Evolutionary conservation across 2,329 filamentous ascomycete species (phyloP).

Genomic region (Mycosphaerella arachidis): DNA sequence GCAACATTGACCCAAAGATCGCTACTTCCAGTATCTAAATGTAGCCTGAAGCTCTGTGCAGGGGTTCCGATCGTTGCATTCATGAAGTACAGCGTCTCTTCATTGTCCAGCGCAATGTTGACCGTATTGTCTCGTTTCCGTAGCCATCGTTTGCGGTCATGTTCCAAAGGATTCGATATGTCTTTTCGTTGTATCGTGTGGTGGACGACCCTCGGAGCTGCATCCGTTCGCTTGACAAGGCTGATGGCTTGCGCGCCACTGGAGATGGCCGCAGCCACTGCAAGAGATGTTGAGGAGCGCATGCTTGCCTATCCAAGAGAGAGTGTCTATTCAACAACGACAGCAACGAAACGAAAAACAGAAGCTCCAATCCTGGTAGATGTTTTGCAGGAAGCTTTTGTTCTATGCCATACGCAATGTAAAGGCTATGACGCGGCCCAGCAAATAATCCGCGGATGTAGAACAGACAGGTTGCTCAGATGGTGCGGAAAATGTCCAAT

Average conservation of each 20-base stretch:
- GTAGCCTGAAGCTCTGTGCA: slow-evolving; percentile 49
- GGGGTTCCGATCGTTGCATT: slow-evolving; percentile 57
- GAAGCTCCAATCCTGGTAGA: not conserved
- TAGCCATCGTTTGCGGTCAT: slow-evolving; percentile 43
- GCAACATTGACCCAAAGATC: slow-evolving; percentile 64
- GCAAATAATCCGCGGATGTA: not conserved
- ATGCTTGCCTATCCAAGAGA: slow-evolving; percentile 10
- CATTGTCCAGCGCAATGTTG: slow-evolving; percentile 50
- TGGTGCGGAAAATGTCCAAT: not conserved
- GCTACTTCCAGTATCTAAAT: slow-evolving; percentile 60
- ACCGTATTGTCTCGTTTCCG: slow-evolving; percentile 40
- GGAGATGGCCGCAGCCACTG: slow-evolving; percentile 23
- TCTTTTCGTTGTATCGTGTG: slow-evolving; percentile 49
- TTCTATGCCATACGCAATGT: slow-evolving; percentile 8
- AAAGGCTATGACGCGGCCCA: slow-evolving; percentile 7
- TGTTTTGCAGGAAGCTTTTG: not conserved
- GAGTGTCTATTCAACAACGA: not conserved
- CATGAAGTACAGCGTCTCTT: slow-evolving; percentile 57
- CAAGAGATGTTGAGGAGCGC: slow-evolving; percentile 24
- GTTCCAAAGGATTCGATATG: slow-evolving; percentile 43
- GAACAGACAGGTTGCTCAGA: not conserved
- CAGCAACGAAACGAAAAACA: not conserved
- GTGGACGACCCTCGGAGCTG: slow-evolving; percentile 44
- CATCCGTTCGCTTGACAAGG: slow-evolving; percentile 26
- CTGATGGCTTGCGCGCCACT: slow-evolving; percentile 27